phyloP scores from a whole-genome alignment of 2,329 filamentous ascomycete species.

The Truncatella angustata region DNA sequence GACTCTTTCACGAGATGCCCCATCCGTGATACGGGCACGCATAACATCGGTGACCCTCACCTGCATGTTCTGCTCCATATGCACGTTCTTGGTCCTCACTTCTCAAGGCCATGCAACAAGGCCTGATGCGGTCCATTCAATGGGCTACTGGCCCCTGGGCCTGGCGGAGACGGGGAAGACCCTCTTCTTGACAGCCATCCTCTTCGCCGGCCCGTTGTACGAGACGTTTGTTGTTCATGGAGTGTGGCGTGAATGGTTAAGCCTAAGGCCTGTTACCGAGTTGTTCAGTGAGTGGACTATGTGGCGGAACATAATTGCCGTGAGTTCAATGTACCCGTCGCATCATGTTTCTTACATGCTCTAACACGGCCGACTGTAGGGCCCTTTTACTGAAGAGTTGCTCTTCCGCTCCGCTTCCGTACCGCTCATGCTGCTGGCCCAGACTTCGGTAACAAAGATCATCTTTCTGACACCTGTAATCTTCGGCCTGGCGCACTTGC shows the following conservation, averaged over 20 bases:
- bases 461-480: slow-evolving; percentile 83
- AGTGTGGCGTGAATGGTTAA: slow-evolving; percentile 64
- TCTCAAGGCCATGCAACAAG: slow-evolving; percentile 48
- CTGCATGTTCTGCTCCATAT: slow-evolving; percentile 64
- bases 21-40: slow-evolving; percentile 83
- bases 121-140: slow-evolving; percentile 60
- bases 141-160: slow-evolving; percentile 80
- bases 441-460: slow-evolving; percentile 54
- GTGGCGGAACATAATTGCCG: slow-evolving; percentile 85
- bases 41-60: slow-evolving; percentile 77
- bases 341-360: slow-evolving; percentile 9
- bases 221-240: slow-evolving; percentile 74
- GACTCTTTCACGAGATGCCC: slow-evolving; percentile 79
- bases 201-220: slow-evolving; percentile 84
- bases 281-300: slow-evolving; percentile 72
- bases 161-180: slow-evolving; percentile 60
- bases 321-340: slow-evolving; percentile 43
- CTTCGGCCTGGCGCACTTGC: slow-evolving; percentile 89
- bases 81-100: slow-evolving; percentile 66
- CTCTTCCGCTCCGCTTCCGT: slow-evolving; percentile 88
- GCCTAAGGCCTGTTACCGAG: slow-evolving; percentile 52
- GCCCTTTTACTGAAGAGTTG: slow-evolving; percentile 87
- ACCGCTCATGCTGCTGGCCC: slow-evolving; percentile 75
- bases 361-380: no score
- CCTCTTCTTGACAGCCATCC: slow-evolving; percentile 69